Percentiles rank a stretch among this genome's conserved stretches.
phyloP scores from a whole-genome alignment of 192 early-diverging fungal genomes.

The Podila verticillata region DNA sequence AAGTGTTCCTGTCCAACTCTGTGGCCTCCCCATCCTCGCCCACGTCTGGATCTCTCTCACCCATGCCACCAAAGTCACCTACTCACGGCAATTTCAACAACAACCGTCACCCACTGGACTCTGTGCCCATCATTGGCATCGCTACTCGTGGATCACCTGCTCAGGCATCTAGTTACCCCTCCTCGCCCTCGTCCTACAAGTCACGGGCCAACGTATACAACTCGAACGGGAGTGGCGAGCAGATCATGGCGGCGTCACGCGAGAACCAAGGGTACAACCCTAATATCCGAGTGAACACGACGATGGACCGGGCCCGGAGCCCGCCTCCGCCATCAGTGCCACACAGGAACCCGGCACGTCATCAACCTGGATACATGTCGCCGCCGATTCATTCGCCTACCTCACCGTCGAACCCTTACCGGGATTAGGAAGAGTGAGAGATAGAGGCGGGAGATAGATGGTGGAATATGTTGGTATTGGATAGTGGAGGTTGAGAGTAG shows the following conservation, averaged over 20 bases:
- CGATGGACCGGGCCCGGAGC: conserved; percentile 12
- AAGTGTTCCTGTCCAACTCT: conserved; percentile 15
- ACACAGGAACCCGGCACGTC: conserved; percentile 17
- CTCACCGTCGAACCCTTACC: conserved; percentile 1
- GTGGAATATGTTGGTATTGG: no score
- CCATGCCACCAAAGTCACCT: conserved; percentile 22
- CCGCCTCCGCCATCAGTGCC: conserved; percentile 30
- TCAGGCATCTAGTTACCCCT: conserved; percentile 7
- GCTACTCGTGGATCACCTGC: conserved; percentile 17
- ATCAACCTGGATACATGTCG: conserved; percentile 17
- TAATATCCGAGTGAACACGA: conserved; percentile 15
- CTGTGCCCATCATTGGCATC: conserved; percentile 22
- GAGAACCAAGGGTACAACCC: neutral
- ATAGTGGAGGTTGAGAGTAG: no score
- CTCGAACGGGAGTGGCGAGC: conserved; percentile 22
- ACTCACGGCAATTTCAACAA: neutral
- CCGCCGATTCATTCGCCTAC: conserved; percentile 13
- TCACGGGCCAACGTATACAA: neutral
- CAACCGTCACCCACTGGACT: conserved; percentile 9
- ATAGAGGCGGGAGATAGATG: no score
- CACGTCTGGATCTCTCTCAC: conserved; percentile 14
- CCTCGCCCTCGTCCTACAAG: conserved; percentile 13
- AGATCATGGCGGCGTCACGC: conserved; percentile 18
- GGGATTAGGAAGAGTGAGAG: neutral
- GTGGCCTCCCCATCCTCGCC: conserved; percentile 2